Evolutionary conservation across 1,139 yeast species (phyloP), one percentile per base, ranked within the genome.

Genomic region (Yamadazyma jaroonii): DNA sequence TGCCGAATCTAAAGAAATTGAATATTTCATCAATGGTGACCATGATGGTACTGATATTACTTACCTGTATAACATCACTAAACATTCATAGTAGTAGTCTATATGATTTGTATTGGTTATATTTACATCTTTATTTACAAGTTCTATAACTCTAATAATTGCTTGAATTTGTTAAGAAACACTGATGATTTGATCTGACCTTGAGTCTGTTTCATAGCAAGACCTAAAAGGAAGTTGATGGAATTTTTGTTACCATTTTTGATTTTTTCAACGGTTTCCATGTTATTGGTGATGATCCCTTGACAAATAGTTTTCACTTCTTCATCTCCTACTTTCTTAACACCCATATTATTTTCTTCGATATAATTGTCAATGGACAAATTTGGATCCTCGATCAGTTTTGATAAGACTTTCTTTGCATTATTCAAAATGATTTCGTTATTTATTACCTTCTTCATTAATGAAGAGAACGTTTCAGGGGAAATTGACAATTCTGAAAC

Each of bases 201-300:
- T 44, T 80, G 81, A 2, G 87, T 75, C 41, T 72, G 66, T 48
- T 79, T 76, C 96, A 94, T 88, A 11, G 89, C 95, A 53, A 78
- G 78, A 0, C 97, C 98, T 3, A 92, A 73, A 40, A 92, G 64
- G 52, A 71, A 89, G 52, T 89, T 86, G 22, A 90, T 57, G 12
- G 89, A 77, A 32, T 75, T 77, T 45, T 74, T 76, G 39, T 83
- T 83, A 0, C 89, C 89, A 0, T 66, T 56, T 25, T 61, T 57
- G 13, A 84, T 73, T 35, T 78, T 77, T 4, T 64, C 62, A 7
- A 84, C 84, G 11, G 84, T 77, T 13, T 74, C 77, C 1, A 72
- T 70, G 52, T 86, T 64, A n/a, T 61, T 59, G 0, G 48, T 51
- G 1, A 88, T 56, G 5, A 86, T 76, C 12, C 66, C 62, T n/a